phyloP scores from a whole-genome alignment of 1,284 basidiomycete species.

The Austropuccinia psidii region DNA sequence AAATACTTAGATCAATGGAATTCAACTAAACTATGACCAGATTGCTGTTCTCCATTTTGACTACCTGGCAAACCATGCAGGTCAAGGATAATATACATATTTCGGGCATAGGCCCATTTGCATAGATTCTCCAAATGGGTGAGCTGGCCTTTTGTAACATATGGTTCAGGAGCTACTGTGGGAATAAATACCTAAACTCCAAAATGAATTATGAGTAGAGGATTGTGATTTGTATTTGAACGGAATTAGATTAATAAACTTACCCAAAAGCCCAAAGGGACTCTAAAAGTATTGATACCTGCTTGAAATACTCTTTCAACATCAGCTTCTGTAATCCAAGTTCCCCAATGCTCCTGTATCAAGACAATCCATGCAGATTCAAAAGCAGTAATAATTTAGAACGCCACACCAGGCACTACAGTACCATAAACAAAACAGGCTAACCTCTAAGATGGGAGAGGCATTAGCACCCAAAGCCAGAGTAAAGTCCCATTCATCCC shows the following conservation, averaged over 20 bases:
- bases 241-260: conserved; percentile 24
- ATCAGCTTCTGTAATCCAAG: conserved; percentile 49
- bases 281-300: conserved; percentile 24
- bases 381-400: no score
- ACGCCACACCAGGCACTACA: not conserved
- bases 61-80: conserved; percentile 50
- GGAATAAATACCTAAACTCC: conserved; percentile 10
- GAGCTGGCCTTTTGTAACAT: conserved; percentile 43
- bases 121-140: conserved; percentile 39
- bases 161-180: conserved; percentile 41
- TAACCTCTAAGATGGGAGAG: not conserved
- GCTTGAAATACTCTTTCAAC: conserved; percentile 45
- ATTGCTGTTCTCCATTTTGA: conserved; percentile 47
- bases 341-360: conserved; percentile 46
- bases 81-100: conserved; percentile 50
- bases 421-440: no score
- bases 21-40: conserved; percentile 38
- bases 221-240: not conserved
- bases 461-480: conserved; percentile 43
- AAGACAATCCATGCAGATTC: conserved; percentile 3
- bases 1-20: no score
- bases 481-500: conserved; percentile 49
- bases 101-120: conserved; percentile 44
- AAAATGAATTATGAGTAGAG: no score
- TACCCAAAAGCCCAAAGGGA: conserved; percentile 31